Percentiles rank a stretch among this genome's conserved stretches.
Evolutionary conservation across 306 rosid genomes (phyloP).

Genomic region (Cucumis cinereus): DNA sequence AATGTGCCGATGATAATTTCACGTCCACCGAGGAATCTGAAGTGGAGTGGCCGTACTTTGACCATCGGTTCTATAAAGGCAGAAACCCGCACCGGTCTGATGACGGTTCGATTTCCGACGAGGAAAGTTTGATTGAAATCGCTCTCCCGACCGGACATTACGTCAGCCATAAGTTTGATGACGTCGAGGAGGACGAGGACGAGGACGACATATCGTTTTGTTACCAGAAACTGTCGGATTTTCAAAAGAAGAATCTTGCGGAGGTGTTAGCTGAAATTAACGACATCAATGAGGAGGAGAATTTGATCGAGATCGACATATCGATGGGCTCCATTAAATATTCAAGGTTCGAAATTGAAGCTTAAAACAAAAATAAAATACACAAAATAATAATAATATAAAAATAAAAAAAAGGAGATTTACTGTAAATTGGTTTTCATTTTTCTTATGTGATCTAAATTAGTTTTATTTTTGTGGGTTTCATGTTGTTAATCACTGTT

Average conservation of each 20-base stretch:
- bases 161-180: slow-evolving; percentile 23
- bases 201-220: slow-evolving; percentile 8
- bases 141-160: slow-evolving; percentile 58
- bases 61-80: background rate
- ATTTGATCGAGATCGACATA: slow-evolving; percentile 83
- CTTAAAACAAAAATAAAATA: slow-evolving; percentile 12
- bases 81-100: slow-evolving; percentile 39
- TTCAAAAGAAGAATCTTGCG: slow-evolving; percentile 25
- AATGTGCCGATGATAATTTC: slow-evolving; percentile 23
- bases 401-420: background rate
- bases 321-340: slow-evolving; percentile 93
- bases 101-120: slow-evolving; percentile 88
- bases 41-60: slow-evolving; percentile 25
- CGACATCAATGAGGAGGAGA: slow-evolving; percentile 78
- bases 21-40: slow-evolving; percentile 49
- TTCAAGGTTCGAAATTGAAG: slow-evolving; percentile 83
- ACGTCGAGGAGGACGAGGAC: background rate
- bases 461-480: background rate
- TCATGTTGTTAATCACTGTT: background rate
- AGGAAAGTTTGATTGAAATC: slow-evolving; percentile 88
- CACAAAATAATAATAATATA: background rate
- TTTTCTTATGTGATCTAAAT: slow-evolving; percentile 21
- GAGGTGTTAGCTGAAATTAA: slow-evolving; percentile 67
- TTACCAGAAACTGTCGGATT: slow-evolving; percentile 27
- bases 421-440: slow-evolving; percentile 23